Evolutionary conservation across 73 alveolate genomes (phyloP), one percentile per base, ranked within the genome.

Genomic region (Tetrahymena borealis): DNA sequence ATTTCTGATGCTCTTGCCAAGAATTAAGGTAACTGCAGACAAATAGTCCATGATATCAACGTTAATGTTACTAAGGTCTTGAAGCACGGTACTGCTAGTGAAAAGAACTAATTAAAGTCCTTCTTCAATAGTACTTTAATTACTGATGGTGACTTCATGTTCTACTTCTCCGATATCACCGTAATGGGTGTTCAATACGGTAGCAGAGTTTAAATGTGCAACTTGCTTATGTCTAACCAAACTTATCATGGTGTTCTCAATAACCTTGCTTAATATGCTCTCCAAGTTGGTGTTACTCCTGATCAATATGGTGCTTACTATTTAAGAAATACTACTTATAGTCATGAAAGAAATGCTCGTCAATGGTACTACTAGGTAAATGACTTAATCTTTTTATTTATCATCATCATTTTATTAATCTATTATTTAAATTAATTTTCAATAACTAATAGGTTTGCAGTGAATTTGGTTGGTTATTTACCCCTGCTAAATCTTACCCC

Each of bases 381-480:
- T n/a, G n/a, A n/a, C n/a, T n/a, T n/a, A n/a, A n/a, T n/a, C n/a
- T n/a, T n/a, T n/a, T n/a, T 40, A 40, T 40, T 35, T 24, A 60
- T 18, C 10, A 60, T 60, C 28, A 24, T 60, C 3, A 42, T 42
- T n/a, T n/a, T n/a, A 42, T 60, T n/a, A 60, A 18, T 60, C 2
- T 60, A 15, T 24, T 24, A 18, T 60, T n/a, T 4, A 7, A 42
- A 4, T 33, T n/a, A 42, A 1, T 60, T 60, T 18, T 1, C 5
- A 60, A 93, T 32, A 24, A n/a, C n/a, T 79, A 79, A 40, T 43
- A 93, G 92, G 94, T 94, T 90, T 96, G 98, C 95, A 90, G 97
- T 43, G 96, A 96, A 90, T 42, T 96, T 10, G 98, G 95, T n/a
- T 96, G 92, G 77, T 93, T 94, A 92, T 92, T 94, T 90, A 94